Evolutionary conservation across 305 asterid genomes (phyloP).

Genomic region (Rubia tinctorum): DNA sequence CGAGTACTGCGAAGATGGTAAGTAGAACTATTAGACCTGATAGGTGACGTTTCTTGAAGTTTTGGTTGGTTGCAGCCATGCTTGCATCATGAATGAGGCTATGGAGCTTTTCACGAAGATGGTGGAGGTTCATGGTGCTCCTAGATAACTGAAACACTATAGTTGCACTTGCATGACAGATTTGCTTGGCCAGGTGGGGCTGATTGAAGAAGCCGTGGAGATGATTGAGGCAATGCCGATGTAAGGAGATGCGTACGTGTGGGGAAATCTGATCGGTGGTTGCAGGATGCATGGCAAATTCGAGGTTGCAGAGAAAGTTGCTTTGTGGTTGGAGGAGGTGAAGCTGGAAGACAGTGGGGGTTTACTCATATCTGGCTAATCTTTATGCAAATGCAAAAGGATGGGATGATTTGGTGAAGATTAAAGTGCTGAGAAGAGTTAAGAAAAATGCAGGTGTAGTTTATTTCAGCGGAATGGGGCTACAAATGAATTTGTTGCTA

Average conservation of each 20-base stretch:
- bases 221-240: constrained; percentile 68
- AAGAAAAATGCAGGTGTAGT: constrained; percentile 65
- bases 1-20: constrained; percentile 50
- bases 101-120: constrained; percentile 48
- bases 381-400: constrained; percentile 53
- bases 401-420: constrained; percentile 65
- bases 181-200: constrained; percentile 71
- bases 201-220: constrained; percentile 53
- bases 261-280: constrained; percentile 91
- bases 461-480: constrained; percentile 53
- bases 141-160: constrained; percentile 66
- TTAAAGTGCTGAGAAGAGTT: constrained; percentile 55
- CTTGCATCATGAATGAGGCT: constrained; percentile 60
- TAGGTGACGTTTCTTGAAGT: constrained; percentile 62
- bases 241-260: constrained; percentile 65
- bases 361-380: constrained; percentile 57
- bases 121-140: constrained; percentile 51
- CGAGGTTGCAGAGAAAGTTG: constrained; percentile 65
- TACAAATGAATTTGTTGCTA: constrained; percentile 67
- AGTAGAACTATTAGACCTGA: constrained; percentile 47
- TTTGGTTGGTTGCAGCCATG: constrained; percentile 77
- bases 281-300: constrained; percentile 66
- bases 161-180: constrained; percentile 90
- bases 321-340: constrained; percentile 49
- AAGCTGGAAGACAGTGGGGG: constrained; percentile 79